Evolutionary conservation across 345 rosid genomes (phyloP), one percentile per base, ranked within the genome.

Genomic region (Eucalyptus sp.): DNA sequence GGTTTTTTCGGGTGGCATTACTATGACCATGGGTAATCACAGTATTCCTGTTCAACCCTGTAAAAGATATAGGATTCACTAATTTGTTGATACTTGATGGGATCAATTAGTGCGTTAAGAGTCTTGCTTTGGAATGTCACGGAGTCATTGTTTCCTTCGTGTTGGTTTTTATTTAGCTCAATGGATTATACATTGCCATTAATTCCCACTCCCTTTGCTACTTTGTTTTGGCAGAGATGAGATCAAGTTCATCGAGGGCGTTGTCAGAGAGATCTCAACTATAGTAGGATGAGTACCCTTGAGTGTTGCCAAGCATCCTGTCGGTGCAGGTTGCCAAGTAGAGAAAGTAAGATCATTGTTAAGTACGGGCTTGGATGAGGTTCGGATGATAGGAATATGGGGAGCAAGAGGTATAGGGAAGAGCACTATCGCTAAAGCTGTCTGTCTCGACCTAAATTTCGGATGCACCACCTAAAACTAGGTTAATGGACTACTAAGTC

Each of bases 341-440:
- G 71, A 68, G 13, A 68, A 86, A 29, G 8, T 88, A 25, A 20
- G 43, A 20, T 46, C 64, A 3, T 56, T 68, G 64, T 44, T 88
- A 50, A 68, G 71, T 43, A 41, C 13, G 41, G 51, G 46, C 22
- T 54, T 86, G 41, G 60, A 68, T 5, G 87, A 89, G 2, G 87
- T 50, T 31, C 31, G 87, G 13, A 44, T 71, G 89, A 60, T 90
- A 10, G 89, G 89, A n/a, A 90, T 87, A 24, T 87, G 54, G 17
- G 87, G 91, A 50, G 18, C 46, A 10, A 88, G 90, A 46, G 90
- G 90, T 18, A 52, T 86, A 14, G 76, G 90, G 62, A 89, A 89
- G 85, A 89, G 76, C 49, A 89, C 88, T 25, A n/a, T 93, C 7
- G 90, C 97, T 7, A 88, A 88, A 86, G 90, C 33, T 33, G 33